Evolutionary conservation across 768 basidiomycete genomes (phyloP).

Genomic region (Phaeotremella fagi): DNA sequence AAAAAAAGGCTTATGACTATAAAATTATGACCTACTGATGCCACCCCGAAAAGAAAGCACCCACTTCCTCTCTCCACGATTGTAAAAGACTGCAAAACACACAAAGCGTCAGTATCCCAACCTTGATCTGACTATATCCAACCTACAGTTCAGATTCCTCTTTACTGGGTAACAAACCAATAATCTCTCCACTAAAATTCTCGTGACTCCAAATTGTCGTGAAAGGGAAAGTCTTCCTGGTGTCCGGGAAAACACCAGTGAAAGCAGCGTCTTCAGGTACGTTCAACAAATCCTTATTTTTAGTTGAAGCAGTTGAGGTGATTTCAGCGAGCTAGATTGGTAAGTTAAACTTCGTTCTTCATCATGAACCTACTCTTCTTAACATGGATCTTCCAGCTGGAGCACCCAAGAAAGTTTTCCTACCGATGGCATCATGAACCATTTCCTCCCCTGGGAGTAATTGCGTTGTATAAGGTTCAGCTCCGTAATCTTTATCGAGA

Average conservation of each 20-base stretch:
- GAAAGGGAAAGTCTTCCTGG: constrained; percentile 47
- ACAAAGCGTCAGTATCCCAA: neutral
- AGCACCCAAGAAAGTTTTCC: constrained; percentile 35
- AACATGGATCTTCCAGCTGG: constrained; percentile 39
- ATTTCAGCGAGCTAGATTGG: constrained; percentile 32
- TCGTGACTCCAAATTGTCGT: constrained; percentile 49
- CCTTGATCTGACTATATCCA: no score
- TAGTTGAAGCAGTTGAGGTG: constrained; percentile 13
- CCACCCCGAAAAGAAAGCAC: constrained; percentile 41
- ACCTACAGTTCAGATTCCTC: constrained; percentile 43
- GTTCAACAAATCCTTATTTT: constrained; percentile 22
- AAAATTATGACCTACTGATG: no score
- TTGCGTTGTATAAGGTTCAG: constrained; percentile 29
- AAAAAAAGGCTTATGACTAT: constrained; percentile 2
- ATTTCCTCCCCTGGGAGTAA: constrained; percentile 39
- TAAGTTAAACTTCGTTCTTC: neutral
- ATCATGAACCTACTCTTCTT: constrained; percentile 31
- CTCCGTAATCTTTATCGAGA: constrained; percentile 19
- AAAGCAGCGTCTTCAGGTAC: constrained; percentile 43
- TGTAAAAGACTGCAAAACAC: constrained; percentile 33
- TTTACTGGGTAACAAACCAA: constrained; percentile 38
- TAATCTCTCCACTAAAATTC: constrained; percentile 45
- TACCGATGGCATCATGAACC: constrained; percentile 27
- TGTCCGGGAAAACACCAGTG: constrained; percentile 44
- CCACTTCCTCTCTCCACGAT: constrained; percentile 39